Evolutionary conservation across 768 basidiomycete species (phyloP).

Genomic region (Phylloporus sp.): DNA sequence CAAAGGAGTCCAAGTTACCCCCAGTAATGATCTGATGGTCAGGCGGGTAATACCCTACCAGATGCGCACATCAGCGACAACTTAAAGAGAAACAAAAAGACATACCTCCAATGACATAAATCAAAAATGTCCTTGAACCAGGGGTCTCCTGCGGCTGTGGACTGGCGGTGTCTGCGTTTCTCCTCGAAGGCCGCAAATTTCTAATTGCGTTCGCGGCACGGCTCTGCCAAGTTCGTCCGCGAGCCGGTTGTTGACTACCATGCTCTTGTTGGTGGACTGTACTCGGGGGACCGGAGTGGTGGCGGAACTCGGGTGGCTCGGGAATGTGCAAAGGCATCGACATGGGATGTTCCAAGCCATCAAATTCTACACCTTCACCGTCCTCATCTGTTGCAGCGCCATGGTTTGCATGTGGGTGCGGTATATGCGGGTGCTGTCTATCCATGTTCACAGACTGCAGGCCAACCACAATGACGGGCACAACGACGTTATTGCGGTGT

Average conservation of each 20-base stretch:
- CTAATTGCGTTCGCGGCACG: constrained; percentile 61
- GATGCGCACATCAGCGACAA: constrained; percentile 5
- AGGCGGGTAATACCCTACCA: constrained; percentile 82
- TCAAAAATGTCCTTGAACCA: constrained; percentile 65
- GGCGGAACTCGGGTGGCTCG: constrained; percentile 22
- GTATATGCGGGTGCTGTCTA: constrained; percentile 27
- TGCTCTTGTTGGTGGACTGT: constrained; percentile 14
- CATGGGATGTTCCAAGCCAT: constrained; percentile 23
- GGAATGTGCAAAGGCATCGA: constrained; percentile 25
- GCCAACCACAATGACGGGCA: constrained; percentile 81
- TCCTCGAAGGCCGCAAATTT: constrained; percentile 42
- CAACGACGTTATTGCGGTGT: constrained; percentile 45
- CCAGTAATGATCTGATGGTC: constrained; percentile 87
- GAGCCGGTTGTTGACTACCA: constrained; percentile 17
- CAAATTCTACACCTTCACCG: constrained; percentile 25
- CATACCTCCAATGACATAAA: constrained; percentile 83
- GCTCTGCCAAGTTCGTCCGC: constrained; percentile 50
- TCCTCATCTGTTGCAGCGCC: constrained; percentile 19
- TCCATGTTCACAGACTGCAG: constrained; percentile 65
- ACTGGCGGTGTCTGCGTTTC: constrained; percentile 16
- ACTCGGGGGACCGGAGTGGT: constrained; percentile 10
- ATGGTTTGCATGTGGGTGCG: constrained; percentile 13
- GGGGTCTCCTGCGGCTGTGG: constrained; percentile 22
- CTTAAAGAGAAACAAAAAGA: not conserved
- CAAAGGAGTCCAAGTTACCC: constrained; percentile 70